These are phyloP conservation scores for Entomophthora muscae DNA, from an alignment of 371 early-diverging fungal genomes.

Conservation along the genomic window DNA sequence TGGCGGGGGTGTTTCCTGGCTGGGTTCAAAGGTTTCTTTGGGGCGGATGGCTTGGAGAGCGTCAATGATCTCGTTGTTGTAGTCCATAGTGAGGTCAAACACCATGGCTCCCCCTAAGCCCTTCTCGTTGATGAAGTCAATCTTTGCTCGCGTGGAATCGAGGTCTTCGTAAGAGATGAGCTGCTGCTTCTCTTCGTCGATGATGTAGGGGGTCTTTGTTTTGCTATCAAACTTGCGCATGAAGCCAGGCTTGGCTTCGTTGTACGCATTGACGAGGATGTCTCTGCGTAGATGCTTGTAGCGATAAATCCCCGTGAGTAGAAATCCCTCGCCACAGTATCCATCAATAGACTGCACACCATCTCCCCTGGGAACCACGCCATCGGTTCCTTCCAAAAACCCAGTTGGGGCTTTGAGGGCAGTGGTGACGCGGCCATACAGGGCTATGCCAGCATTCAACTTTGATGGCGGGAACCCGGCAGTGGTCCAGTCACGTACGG, in stretches of 20 bases:
- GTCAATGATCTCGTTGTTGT: conserved; percentile 30
- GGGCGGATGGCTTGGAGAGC: conserved; percentile 13
- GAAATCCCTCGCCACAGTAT: conserved; percentile 17
- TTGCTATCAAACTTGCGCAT: conserved; percentile 34
- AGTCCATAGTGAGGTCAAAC: conserved; percentile 26
- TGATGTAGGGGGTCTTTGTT: conserved; percentile 51
- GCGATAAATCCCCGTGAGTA: conserved; percentile 35
- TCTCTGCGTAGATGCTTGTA: conserved; percentile 40
- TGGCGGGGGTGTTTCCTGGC: neutral
- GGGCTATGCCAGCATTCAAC: conserved; percentile 40
- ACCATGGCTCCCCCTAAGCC: conserved; percentile 41
- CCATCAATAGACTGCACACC: conserved; percentile 27
- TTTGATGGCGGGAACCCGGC: conserved; percentile 40
- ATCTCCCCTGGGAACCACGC: conserved; percentile 23
- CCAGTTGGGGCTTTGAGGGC: conserved; percentile 21
- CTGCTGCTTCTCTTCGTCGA: conserved; percentile 24
- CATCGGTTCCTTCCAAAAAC: conserved; percentile 13
- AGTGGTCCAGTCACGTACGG: conserved; percentile 25
- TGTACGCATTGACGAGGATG: conserved; percentile 18
- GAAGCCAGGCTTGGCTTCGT: conserved; percentile 22
- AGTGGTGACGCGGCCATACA: conserved; percentile 43
- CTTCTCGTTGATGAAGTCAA: conserved; percentile 26
- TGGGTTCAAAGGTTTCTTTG: neutral
- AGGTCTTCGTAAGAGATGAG: conserved; percentile 49
- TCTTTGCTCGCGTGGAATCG: conserved; percentile 29